Base-by-base conservation (phyloP, 208 protist species). In the Crithidia bombi region DNA sequence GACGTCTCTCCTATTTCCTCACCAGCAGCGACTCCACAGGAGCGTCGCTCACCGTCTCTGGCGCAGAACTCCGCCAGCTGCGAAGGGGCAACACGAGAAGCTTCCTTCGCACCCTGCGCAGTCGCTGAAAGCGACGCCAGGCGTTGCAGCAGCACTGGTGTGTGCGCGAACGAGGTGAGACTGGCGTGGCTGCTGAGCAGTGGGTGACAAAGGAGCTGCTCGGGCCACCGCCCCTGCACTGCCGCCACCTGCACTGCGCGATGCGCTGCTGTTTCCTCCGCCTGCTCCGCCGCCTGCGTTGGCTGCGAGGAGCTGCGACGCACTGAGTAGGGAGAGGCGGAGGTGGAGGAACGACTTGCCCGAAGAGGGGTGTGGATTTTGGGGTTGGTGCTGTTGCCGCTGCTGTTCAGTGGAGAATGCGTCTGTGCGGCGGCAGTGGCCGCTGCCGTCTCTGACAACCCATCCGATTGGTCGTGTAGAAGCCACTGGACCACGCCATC, bases 401-500 rank as follows among this genome's bases (percentile, higher is more conserved):
- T 36, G 52, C 6, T 41, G 52, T 57, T 26, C 9, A 25, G 33
- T 0, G n/a, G 36, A 6, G 25, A 52, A 32, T 9, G 14, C 0
- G 7, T 17, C 36, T 33, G 33, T 41, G 28, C 11, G 44, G 59
- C 21, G 39, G 44, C 59, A 9, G 59, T 19, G 57, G 1, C 35
- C 7, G 19, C 21, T 59, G 32, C 21, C 0, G 54, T 5, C 19
- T 15, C 33, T 21, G 36, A n/a, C n/a, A n/a, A n/a, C n/a, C n/a
- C 57, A 3, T 3, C 52, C 6, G 36, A 44, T 32, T 30, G 35
- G 5, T 65, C 38, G 28, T 33, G 46, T 50, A 77, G n/a, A 47
- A 73, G 69, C 44, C 62, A 54, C 51, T 65, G 49, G 28, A 81
- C 35, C 9, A 63, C 62, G 7, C 33, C 38, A 19, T 83, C 77